Conservation (phyloP, 345 rosid species). For the Hirschfeldia incana region DNA sequence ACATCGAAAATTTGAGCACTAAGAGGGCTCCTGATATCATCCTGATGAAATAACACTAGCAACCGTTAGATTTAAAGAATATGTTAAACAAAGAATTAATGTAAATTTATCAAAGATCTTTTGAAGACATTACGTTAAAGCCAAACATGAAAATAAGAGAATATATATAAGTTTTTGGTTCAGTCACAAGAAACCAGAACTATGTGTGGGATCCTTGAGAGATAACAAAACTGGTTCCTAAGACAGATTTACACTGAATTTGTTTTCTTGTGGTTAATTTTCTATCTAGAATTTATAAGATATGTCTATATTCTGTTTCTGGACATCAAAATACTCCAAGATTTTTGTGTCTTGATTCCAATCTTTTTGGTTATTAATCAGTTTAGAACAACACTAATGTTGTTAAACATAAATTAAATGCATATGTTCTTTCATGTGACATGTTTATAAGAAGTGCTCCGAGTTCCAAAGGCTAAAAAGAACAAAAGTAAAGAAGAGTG, state of each 20-base stretch:
- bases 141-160: conserved; percentile 35
- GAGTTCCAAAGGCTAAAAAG: conserved; percentile 22
- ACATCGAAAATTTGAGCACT: conserved; percentile 66
- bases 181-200: conserved; percentile 30
- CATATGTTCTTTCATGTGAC: conserved; percentile 29
- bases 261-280: not conserved
- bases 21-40: conserved; percentile 72
- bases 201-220: conserved; percentile 1
- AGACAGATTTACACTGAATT: conserved; percentile 3
- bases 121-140: conserved; percentile 23
- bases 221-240: not conserved
- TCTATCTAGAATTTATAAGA: conserved; percentile 20
- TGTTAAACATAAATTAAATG: conserved; percentile 28
- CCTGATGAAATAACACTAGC: conserved; percentile 46
- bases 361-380: not conserved
- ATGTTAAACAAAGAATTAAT: not conserved
- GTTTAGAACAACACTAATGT: conserved; percentile 8
- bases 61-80: conserved; percentile 2
- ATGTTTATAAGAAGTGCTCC: conserved; percentile 24
- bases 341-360: conserved; percentile 22
- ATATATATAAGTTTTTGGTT: conserved; percentile 11
- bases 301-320: conserved; percentile 26
- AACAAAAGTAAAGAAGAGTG: conserved; percentile 21
- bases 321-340: conserved; percentile 30
- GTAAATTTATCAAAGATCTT: conserved; percentile 5